Base-by-base conservation (phyloP, 257 asterid genomes). In the Primulina eburnea region DNA sequence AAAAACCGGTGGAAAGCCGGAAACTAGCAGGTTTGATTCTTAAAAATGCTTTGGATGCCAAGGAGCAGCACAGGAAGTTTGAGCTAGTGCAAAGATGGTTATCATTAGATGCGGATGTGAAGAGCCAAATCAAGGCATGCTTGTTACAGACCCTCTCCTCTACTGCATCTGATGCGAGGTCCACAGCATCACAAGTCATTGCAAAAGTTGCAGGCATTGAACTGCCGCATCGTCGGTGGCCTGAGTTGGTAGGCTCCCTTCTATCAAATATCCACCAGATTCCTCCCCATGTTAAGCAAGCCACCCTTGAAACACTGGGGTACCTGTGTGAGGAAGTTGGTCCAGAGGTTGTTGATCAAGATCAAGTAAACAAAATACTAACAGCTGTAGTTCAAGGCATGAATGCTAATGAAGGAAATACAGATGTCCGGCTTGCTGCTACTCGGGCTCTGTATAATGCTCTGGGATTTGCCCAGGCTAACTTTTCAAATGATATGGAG, bases 181-280 rank as follows among this genome's bases (percentile, higher is more conserved):
- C 90, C 47, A 85, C 90, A 21, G 85, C 86, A 21, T 85, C 88
- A 62, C 88, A 85, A 75, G 90, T 85, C 60, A 69, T 77, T 75
- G 88, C 90, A 10, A 85, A 85, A 76, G 80, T 85, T 64, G 88
- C 90, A 16, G 88, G 88, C 71, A 85, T 85, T 75, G 90, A 85
- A 66, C 68, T 85, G 71, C 88, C 88, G 0, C 86, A 81, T 47
- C 83, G 75, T 64, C 87, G 80, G 70, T 85, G 90, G 90, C 87
- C 90, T 30, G 87, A 82, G 67, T 80, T 85, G 73, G 68, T 85
- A 53, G 80, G 77, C 43, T 78, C 84, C 17, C 90, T 85, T 33
- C 62, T 85, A 67, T 74, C 86, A 8, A 82, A 85, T 71, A 50
- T 80, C 75, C 84, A 82, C 53, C 90, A 85, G 74, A 80, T 79